A percentile compares a stretch with the other conserved stretches of the same genome.
Conservation (phyloP, 2,329 filamentous ascomycete genomes). For the Diaporthe australafricana region DNA sequence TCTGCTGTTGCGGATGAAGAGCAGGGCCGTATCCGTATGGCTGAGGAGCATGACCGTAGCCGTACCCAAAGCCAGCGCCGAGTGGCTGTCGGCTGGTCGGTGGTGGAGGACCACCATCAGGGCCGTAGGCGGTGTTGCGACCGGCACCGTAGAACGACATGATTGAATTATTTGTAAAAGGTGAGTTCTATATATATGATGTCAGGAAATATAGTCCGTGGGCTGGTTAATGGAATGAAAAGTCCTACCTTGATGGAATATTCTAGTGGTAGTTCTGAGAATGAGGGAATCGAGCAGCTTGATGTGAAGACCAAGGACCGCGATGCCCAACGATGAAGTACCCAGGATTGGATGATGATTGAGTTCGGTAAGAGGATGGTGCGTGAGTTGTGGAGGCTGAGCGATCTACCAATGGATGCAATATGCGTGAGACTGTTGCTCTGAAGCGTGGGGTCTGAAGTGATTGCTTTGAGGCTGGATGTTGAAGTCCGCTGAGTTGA, state of each 20-base stretch:
- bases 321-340: neutral
- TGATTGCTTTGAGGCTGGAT: neutral
- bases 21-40: neutral
- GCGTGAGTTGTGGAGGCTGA: neutral
- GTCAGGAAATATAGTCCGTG: neutral
- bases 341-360: neutral
- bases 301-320: neutral
- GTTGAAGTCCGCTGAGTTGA: neutral
- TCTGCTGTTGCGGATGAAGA: neutral
- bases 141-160: slow-evolving; percentile 24
- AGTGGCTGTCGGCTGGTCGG: neutral
- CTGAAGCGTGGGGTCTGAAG: neutral
- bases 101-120: slow-evolving; percentile 17
- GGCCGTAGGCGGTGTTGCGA: slow-evolving; percentile 29
- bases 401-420: neutral
- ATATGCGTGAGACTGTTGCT: neutral
- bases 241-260: neutral
- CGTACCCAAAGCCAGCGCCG: neutral
- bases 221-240: accelerated
- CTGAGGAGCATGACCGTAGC: neutral
- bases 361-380: neutral
- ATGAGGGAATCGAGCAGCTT: neutral
- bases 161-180: neutral
- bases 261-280: neutral
- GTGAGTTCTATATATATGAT: neutral